Base-by-base conservation (phyloP, 140 eudicot genomes). In the Oenanthe javanica region DNA sequence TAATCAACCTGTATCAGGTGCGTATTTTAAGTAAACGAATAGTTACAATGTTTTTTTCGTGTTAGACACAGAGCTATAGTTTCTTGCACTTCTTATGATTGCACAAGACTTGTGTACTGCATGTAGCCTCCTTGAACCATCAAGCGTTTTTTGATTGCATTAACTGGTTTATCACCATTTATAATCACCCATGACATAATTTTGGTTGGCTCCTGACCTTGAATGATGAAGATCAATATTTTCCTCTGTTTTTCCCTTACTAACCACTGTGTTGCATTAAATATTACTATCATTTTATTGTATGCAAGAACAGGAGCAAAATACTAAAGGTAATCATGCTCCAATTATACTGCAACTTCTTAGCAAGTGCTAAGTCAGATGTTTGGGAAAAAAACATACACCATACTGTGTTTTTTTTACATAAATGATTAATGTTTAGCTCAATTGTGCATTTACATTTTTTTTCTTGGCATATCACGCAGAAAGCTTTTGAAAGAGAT, bases 301-400 rank as follows among this genome's bases (percentile, higher is more conserved):
- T 23, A 45, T 45, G 21, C 77, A 73, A 73, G 77, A 73, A 72
- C n/a, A 72, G n/a, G 15, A 46, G 77, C 21, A 21, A 10, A 72
- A 45, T 72, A 38, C 77, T 73, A 11, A 25, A 1, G 6, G 55
- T 23, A 43, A 25, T 75, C 61, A 21, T 75, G 23, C 42, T 73
- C 77, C 51, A 47, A 47, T 47, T 6, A 23, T 48, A 48, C 27
- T 23, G 43, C 61, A 75, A 23, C 42, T 74, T 74, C 51, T 74
- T 74, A 75, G 31, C 78, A 75, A 21, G 13, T 45, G 61, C 45
- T 15, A 71, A 71, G 11, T 43, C 75, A 25, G 61, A 72, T 40
- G 25, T 52, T 48, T 75, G 31, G 78, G 9, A 16, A 46, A 23
- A 74, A 72, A 46, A 12, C 18, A 48, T 75, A 6, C 15, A 48